Conservation (phyloP, 352 stramenopile genomes). For the Phytophthora pistaciae region DNA sequence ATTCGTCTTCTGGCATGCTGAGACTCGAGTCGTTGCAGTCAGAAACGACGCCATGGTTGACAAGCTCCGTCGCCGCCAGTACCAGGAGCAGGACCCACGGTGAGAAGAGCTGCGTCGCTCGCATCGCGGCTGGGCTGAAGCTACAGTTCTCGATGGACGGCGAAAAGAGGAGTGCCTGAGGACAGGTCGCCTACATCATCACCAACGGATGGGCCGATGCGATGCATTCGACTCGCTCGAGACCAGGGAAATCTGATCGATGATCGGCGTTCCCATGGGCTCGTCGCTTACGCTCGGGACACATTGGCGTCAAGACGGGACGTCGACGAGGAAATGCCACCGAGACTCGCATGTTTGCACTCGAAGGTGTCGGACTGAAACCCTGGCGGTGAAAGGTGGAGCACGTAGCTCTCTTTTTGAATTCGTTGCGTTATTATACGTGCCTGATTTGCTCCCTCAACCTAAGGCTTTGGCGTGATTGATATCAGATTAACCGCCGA, state of each 20-base stretch:
- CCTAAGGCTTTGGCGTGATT: not conserved
- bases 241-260: constrained; percentile 34
- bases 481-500: not conserved
- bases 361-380: not conserved
- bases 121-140: constrained; percentile 14
- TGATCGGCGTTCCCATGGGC: constrained; percentile 31
- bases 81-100: constrained; percentile 4
- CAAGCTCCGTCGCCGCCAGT: not conserved
- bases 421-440: not conserved
- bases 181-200: constrained; percentile 7
- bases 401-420: not conserved
- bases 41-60: constrained; percentile 7
- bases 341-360: not conserved
- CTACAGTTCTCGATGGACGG: constrained; percentile 2
- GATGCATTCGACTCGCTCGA: constrained; percentile 1
- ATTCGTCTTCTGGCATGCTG: not conserved
- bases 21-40: constrained; percentile 16
- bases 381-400: not conserved
- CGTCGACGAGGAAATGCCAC: not conserved
- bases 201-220: constrained; percentile 10
- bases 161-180: constrained; percentile 26
- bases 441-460: not conserved
- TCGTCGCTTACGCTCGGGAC: constrained; percentile 32
- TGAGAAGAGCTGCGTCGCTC: constrained; percentile 8
- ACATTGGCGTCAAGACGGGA: constrained; percentile 19